A percentile compares a stretch with the other conserved stretches of the same genome.
Evolutionary conservation across 352 stramenopile genomes (phyloP).

Genomic region (Pythium coloratum): DNA sequence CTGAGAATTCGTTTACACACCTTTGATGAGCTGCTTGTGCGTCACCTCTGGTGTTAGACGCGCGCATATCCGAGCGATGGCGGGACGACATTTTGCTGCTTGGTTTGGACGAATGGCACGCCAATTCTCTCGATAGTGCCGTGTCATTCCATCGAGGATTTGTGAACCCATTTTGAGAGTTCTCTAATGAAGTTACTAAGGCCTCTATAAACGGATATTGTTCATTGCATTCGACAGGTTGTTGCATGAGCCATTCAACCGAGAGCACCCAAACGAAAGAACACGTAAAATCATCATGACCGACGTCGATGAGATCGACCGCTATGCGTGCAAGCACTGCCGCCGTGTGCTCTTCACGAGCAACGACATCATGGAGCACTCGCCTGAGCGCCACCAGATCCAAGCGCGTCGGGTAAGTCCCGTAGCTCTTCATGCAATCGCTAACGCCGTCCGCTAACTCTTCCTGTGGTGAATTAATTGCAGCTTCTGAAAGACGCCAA

Average conservation of each 20-base stretch:
- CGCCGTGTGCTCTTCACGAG: conserved; percentile 66
- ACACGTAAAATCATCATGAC: conserved; percentile 14
- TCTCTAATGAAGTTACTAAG: background rate
- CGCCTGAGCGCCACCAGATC: conserved; percentile 70
- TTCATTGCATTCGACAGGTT: conserved; percentile 4
- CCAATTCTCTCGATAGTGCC: background rate
- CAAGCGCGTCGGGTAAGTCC: conserved; percentile 43
- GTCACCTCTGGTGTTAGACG: background rate
- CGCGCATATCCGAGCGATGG: background rate
- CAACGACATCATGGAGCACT: conserved; percentile 53
- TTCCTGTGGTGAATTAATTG: background rate
- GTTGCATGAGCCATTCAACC: conserved; percentile 14
- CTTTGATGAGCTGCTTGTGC: background rate
- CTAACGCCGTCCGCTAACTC: background rate
- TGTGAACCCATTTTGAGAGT: conserved; percentile 7
- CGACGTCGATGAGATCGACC: conserved; percentile 14
- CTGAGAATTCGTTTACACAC: background rate
- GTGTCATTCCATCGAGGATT: conserved; percentile 6
- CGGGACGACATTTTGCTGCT: too few species aligned
- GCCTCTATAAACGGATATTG: background rate
- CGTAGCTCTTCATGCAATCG: background rate
- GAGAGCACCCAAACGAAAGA: background rate
- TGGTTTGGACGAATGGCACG: too few species aligned
- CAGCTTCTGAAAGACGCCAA: conserved; percentile 76
- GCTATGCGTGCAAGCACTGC: conserved; percentile 74